Base-by-base conservation (phyloP, 2,329 filamentous ascomycete species). In the Fusarium graminum region DNA sequence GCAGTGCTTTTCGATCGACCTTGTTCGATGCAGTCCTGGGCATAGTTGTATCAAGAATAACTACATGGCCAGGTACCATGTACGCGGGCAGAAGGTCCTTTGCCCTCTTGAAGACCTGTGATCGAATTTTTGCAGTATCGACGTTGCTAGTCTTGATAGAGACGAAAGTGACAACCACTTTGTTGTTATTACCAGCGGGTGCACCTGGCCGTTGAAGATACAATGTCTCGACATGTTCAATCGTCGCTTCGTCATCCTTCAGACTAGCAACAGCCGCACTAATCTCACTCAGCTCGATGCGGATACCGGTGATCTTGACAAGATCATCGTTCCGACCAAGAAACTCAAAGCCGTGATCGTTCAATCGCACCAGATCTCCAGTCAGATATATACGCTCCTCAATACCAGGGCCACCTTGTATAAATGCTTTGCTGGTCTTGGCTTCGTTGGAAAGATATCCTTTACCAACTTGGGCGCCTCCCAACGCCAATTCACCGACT, bases 221-320 rank as follows among this genome's bases (percentile, higher is more conserved):
- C 0, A 65, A 6, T 2, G 63, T 65, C 26, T 65, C 62, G 0
- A 65, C 62, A 5, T 65, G 63, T 2, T 65, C 63, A 8, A 65
- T 30, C 0, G 50, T 38, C 0, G 63, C 25, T 4, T 63, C 42
- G 0, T 65, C 62, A 1, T 63, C 56, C 29, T 63, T 65, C 6
- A 65, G 25, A 4, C 45, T 66, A 7, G 63, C 62, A 30, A 56
- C 57, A 4, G 63, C 63, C 3, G 63, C 63, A 2, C 63, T 66
- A 12, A 65, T 65, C 34, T 65, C 63, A 7, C 63, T 65, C 32
- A 65, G 14, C 8, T 65, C 63, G 2, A 65, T 65, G 0, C 63
- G 56, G 0, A 66, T 58, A 2, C 63, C 63, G 0, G 63, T 65
- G 1, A 65, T 65, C 29, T 65, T 66, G 17, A 65, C 58, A 3